Conservation (phyloP, 345 rosid genomes). For the Ricinus communis region DNA sequence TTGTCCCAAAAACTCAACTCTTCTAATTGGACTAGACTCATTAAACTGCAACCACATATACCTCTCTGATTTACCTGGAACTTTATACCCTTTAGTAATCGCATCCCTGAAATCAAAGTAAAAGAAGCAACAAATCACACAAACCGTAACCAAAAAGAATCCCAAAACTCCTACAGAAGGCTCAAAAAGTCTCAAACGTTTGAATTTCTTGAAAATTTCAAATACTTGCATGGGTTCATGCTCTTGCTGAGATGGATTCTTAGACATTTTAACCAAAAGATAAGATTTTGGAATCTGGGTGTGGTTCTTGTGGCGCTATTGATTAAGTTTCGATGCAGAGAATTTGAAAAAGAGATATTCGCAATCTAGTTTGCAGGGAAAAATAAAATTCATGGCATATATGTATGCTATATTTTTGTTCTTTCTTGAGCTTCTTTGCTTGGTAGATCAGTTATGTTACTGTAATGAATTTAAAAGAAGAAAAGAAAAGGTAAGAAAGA, state of each 20-base stretch:
- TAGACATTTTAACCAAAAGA: conserved; percentile 43
- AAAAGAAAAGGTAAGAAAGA: neutral
- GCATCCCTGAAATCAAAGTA: conserved; percentile 64
- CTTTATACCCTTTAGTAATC: conserved; percentile 38
- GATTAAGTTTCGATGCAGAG: conserved; percentile 6
- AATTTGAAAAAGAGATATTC: neutral
- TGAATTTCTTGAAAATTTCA: conserved; percentile 54
- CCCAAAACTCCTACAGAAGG: conserved; percentile 69
- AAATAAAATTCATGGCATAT: conserved; percentile 20
- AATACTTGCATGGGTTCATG: conserved; percentile 39
- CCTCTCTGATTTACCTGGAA: conserved; percentile 55
- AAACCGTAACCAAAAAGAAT: conserved; percentile 56
- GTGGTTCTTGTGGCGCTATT: conserved; percentile 8
- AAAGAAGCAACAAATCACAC: conserved; percentile 60
- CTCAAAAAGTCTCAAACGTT: conserved; percentile 62
- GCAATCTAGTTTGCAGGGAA: conserved; percentile 26
- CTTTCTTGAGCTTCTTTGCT: conserved; percentile 38
- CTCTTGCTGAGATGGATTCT: conserved; percentile 42
- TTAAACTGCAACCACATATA: conserved; percentile 58
- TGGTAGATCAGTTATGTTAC: conserved; percentile 40
- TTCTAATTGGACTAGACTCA: conserved; percentile 29
- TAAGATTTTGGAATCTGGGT: conserved; percentile 28
- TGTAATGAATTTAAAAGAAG: neutral
- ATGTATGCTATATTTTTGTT: neutral
- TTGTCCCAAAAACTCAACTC: conserved; percentile 59